Conservation (phyloP, 768 basidiomycete species). For the Tulasnella sp. region DNA sequence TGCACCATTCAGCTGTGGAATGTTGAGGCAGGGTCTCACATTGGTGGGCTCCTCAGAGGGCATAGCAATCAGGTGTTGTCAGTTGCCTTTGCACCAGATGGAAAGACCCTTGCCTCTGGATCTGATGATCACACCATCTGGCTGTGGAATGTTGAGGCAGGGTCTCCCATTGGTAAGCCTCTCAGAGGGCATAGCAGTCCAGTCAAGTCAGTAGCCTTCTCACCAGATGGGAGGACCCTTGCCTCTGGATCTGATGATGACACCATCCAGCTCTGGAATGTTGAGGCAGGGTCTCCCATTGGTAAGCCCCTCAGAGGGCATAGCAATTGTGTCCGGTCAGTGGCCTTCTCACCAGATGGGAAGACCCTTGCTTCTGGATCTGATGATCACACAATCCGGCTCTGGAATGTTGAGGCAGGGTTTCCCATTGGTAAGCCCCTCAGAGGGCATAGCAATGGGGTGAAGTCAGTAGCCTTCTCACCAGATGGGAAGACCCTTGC, state of each 20-base stretch:
- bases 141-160: neutral
- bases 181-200: neutral
- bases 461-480: too few relatives aligned
- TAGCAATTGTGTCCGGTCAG: neutral
- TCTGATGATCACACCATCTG: neutral
- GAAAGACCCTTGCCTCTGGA: neutral
- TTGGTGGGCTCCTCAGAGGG: neutral
- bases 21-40: neutral
- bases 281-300: too few relatives aligned
- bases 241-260: too few relatives aligned
- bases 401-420: neutral
- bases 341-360: neutral
- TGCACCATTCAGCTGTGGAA: neutral
- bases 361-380: neutral
- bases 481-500: too few relatives aligned
- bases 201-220: too few relatives aligned
- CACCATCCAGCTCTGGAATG: too few relatives aligned
- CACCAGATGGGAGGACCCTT: too few relatives aligned
- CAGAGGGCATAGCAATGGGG: too few relatives aligned
- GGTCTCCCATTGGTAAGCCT: neutral
- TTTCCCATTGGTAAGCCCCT: too few relatives aligned
- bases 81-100: neutral
- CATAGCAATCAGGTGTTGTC: neutral
- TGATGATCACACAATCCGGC: too few relatives aligned
- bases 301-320: too few relatives aligned